A percentile compares a stretch with the other conserved stretches of the same genome.
Evolutionary conservation across 352 stramenopile species (phyloP).

Genomic region (Thraustotheca clavata): DNA sequence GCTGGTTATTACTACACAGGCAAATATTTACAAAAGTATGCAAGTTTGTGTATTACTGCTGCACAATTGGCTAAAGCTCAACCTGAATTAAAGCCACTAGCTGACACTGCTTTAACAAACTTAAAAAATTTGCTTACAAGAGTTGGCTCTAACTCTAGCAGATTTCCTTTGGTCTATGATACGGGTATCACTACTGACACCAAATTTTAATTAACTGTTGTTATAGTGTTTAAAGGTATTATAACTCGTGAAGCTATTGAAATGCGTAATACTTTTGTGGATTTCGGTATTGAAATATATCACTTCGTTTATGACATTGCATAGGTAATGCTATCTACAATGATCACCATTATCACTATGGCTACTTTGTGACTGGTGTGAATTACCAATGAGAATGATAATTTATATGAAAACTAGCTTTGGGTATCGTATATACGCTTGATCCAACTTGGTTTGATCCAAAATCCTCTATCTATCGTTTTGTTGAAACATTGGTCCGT

Average conservation of each 20-base stretch:
- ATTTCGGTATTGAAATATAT: constrained; percentile 29
- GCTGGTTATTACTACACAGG: constrained; percentile 82
- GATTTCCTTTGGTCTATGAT: constrained; percentile 55
- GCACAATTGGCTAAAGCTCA: constrained; percentile 42
- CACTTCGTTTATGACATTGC: background rate
- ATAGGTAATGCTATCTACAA: constrained; percentile 57
- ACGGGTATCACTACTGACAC: constrained; percentile 24
- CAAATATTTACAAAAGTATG: constrained; percentile 68
- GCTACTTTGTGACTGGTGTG: constrained; percentile 50
- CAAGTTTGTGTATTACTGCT: constrained; percentile 61
- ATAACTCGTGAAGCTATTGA: constrained; percentile 42
- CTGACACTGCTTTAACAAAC: constrained; percentile 37
- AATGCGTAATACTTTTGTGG: constrained; percentile 55
- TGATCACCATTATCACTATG: constrained; percentile 69
- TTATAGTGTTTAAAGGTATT: constrained; percentile 51
- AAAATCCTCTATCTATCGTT: constrained; percentile 28
- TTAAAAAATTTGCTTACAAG: constrained; percentile 35
- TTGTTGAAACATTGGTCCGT: constrained; percentile 33
- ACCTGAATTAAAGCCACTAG: constrained; percentile 36
- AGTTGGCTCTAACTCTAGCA: constrained; percentile 37
- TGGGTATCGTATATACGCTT: constrained; percentile 30
- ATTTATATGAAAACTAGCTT: constrained; percentile 15
- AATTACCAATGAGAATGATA: no score
- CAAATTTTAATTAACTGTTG: background rate
- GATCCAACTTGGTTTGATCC: constrained; percentile 31